Evolutionary conservation across 2,329 filamentous ascomycete species (phyloP), one percentile per base, ranked within the genome.

Genomic region (Xylariomycetidae sp.): DNA sequence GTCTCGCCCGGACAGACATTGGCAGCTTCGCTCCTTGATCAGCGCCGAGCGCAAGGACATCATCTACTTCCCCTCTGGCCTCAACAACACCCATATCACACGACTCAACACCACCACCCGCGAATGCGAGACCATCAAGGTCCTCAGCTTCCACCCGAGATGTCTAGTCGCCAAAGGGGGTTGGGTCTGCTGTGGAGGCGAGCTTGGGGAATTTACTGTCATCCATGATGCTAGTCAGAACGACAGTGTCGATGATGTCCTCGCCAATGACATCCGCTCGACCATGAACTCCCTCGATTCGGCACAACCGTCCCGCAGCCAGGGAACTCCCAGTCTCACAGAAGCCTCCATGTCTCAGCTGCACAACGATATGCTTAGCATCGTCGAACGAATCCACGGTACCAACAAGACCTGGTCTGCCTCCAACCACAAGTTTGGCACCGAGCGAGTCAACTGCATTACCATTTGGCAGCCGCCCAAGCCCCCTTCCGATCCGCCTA

Each of bases 101-200:
- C 72, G 75, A 22, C 73, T 90, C 36, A 74, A 89, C 50, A 78
- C 82, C 38, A 74, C 63, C 39, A 79, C 74, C 46, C 77, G 69
- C 57, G 83, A 79, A 68, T 80, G 76, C 64, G 85, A 82, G 62
- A 82, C 74, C 40, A 76, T 85, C 57, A 85, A 77, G 32, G 67
- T 79, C 19, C 68, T 89, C 46, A 78, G 70, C 46, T 92, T 80
- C 59, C 74, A 60, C 49, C 84, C 89, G n/a, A 76, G 85, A 62
- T 96, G 90, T 58, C 75, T 95, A 6, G 83, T 86, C n/a, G 84
- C 86, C 6, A 82, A 79, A 33, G 76, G 85, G 50, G 88, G 88
- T 32, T 96, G 86, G 82, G 73, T 96, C 23, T 95, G 86, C 50
- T 85, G 89, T 29, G 92, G 90, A 29, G 90, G 90, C 38, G 83